Conservation (phyloP, 2,329 filamentous ascomycete species). For the Cordyceps cicadae region DNA sequence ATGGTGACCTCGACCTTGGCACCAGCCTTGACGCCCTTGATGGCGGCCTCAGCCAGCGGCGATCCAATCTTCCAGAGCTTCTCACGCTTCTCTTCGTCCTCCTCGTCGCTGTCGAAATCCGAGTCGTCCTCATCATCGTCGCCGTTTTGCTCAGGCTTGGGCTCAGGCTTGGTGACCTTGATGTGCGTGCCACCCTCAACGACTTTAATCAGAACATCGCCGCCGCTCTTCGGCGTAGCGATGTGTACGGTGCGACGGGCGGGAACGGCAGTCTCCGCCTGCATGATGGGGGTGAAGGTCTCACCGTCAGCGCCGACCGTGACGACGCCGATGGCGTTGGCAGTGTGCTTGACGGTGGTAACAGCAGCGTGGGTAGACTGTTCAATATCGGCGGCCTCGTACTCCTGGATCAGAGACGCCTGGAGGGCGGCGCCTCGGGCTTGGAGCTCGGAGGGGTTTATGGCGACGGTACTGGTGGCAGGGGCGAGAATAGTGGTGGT, state of each 20-base stretch:
- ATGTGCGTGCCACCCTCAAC: conserved; percentile 86
- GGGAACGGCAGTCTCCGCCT: conserved; percentile 80
- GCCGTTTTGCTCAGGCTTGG: conserved; percentile 60
- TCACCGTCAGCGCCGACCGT: conserved; percentile 53
- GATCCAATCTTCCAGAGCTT: conserved; percentile 86
- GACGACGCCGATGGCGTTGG: conserved; percentile 81
- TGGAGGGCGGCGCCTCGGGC: conserved; percentile 91
- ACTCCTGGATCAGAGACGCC: conserved; percentile 88
- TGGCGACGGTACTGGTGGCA: conserved; percentile 64
- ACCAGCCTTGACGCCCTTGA: conserved; percentile 78
- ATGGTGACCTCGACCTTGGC: conserved; percentile 90
- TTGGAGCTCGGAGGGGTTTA: conserved; percentile 89
- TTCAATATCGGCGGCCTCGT: conserved; percentile 86
- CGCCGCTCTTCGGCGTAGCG: conserved; percentile 66
- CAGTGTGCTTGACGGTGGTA: conserved; percentile 84
- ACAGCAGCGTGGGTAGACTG: conserved; percentile 94
- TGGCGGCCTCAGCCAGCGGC: conserved; percentile 73
- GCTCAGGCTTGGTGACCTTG: conserved; percentile 81
- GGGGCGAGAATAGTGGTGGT: conserved; percentile 73
- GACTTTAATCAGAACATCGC: conserved; percentile 80
- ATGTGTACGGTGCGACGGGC: conserved; percentile 79
- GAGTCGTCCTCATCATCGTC: conserved; percentile 50
- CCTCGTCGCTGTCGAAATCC: conserved; percentile 54
- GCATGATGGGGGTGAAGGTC: conserved; percentile 72
- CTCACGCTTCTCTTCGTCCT: conserved; percentile 76